Evolutionary conservation across 148 eudicot species (phyloP), one percentile per base, ranked within the genome.

Genomic region (Chenopodium formosanum): DNA sequence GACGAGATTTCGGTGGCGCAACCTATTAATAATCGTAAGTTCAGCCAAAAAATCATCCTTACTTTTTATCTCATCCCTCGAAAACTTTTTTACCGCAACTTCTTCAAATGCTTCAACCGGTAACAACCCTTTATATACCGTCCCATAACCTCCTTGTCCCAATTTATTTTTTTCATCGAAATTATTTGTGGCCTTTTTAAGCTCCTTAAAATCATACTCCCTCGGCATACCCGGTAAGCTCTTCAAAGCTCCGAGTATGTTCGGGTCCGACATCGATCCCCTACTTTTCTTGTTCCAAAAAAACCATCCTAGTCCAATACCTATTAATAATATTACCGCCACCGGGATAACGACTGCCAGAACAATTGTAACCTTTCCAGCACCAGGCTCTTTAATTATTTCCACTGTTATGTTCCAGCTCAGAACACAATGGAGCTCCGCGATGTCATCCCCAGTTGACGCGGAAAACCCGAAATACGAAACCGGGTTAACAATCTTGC

Each of bases 401-500:
- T 88, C 82, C 12, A 95, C 92, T 4, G 98, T 92, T 40, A 95
- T 71, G 52, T 95, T 95, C 98, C 98, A 95, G 83, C 91, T 83
- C 48, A 89, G 77, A 0, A 95, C 91, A 60, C 98, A 95, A 83
- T 95, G 94, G 22, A 95, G 86, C 87, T 95, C 86, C 0, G 70
- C 74, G 1, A 53, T 53, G 2, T 27, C 37, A 11, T 27, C 82
- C 34, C 98, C 92, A 0, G 98, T 95, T 0, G 97, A 88, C 0
- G 92, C 98, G 1, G 98, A 86, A 67, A 95, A 95, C 11, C 98
- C 98, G 75, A 95, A 92, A 71, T 93, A 95, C 0, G 97, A 91
- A 13, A 81, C 7, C 83, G 85, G 85, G 29, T 76, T 71, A 0
- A 95, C 91, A 4, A 85, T 78, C 2, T 37, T 11, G 56, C 81